A percentile compares a stretch with the other conserved stretches of the same genome.
These are phyloP conservation scores for Cyberlindnera sargentensis DNA, from an alignment of 805 yeast genomes.

Conservation along the genomic window DNA sequence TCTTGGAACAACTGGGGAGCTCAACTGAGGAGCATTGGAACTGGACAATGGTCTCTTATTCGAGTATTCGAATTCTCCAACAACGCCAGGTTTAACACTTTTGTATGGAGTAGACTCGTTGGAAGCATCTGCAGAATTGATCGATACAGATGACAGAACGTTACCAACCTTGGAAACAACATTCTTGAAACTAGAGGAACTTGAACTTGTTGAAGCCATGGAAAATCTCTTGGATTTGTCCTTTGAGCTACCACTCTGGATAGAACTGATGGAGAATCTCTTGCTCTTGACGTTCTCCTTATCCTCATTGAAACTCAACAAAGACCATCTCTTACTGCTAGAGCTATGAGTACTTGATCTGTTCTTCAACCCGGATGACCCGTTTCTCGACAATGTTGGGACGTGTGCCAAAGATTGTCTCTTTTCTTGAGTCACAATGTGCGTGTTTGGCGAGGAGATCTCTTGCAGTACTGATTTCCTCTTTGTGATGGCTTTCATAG, in stretches of 20 bases:
- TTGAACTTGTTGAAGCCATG: slow-evolving; percentile 13
- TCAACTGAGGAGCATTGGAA: slow-evolving; percentile 5
- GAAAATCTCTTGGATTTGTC: slow-evolving; percentile 22
- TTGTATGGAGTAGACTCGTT: slow-evolving; percentile 18
- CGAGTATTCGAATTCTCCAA: slow-evolving; percentile 11
- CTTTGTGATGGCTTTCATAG: slow-evolving; percentile 5
- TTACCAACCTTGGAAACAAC: slow-evolving; percentile 20
- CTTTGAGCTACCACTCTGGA: slow-evolving; percentile 14
- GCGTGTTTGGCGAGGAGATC: slow-evolving; percentile 12
- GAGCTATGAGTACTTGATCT: slow-evolving; percentile 15
- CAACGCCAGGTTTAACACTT: slow-evolving; percentile 18
- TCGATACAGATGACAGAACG: slow-evolving; percentile 20
- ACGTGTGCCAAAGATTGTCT: slow-evolving; percentile 14
- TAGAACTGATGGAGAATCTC: slow-evolving; percentile 19
- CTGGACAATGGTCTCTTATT: slow-evolving; percentile 7
- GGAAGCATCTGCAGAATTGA: slow-evolving; percentile 15
- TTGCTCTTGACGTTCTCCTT: slow-evolving; percentile 15
- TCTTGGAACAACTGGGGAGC: slow-evolving; percentile 4
- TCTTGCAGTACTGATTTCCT: slow-evolving; percentile 16
- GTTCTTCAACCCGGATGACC: slow-evolving; percentile 18
- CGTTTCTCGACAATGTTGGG: slow-evolving; percentile 15
- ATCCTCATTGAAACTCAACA: slow-evolving; percentile 20
- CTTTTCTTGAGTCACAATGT: slow-evolving; percentile 14
- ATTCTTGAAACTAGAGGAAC: slow-evolving; percentile 17
- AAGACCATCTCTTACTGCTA: slow-evolving; percentile 24